Base-by-base conservation (phyloP, 2,329 filamentous ascomycete genomes). In the Phialophora macrospora region DNA sequence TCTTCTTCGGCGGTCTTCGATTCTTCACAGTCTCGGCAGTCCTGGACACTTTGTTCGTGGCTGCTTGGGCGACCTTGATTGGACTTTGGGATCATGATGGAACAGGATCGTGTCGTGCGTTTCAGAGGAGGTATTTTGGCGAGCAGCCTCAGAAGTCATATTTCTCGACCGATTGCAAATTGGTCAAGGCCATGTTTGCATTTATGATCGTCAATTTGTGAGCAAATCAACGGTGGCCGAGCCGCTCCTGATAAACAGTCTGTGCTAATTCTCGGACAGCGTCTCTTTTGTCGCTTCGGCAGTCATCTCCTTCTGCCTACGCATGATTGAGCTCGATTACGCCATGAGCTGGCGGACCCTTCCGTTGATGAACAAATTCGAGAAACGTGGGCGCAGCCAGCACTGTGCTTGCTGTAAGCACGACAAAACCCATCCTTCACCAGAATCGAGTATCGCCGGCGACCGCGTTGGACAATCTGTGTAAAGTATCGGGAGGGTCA, bases 141-240 rank as follows among this genome's bases (percentile, higher is more conserved):
- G 22, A 26, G 5, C 49, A 41, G 30, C 54, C 62, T 9, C 22
- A 38, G 14, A 62, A 60, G 38, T 41, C 48, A 14, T 62, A 63
- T 41, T 67, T 64, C 62, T 26, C 30, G 17, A 67, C 64, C 14
- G 64, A 69, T 32, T 69, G 67, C 55, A 65, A 49, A 49, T 59
- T 69, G n/a, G 59, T 65, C 49, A 69, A 69, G 41, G 67, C 64
- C n/a, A 62, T 65, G 61, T 69, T 67, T 63, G 67, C 67, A n/a
- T 69, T 67, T 26, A 63, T 65, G 54, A 67, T 69, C 48, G 63
- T 67, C 62, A 64, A 69, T 61, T 22, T 69, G 67, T 69, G 51
- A 60, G 64, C 38, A 44, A 44, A 7, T 17, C 17, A 44, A n/a
- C 14, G 38, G 3, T 8, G n/a, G 17, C 38, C 17, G 17, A 14